Evolutionary conservation across 495 filamentous ascomycete species (phyloP), one percentile per base, ranked within the genome.

Genomic region (Penicillium taxi): DNA sequence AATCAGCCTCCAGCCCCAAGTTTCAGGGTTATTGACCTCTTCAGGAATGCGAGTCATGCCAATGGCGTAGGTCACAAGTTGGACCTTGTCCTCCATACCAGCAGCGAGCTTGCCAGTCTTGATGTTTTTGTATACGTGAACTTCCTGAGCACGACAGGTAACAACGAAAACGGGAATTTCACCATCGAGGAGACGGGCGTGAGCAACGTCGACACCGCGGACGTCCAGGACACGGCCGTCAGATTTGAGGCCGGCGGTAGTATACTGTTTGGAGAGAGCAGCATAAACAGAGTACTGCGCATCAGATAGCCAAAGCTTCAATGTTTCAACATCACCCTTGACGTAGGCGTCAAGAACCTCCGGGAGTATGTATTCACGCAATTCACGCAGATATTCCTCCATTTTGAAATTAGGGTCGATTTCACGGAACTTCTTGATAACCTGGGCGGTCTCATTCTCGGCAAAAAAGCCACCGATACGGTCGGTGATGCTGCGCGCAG

Each of bases 31-130:
- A 67, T 77, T 89, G 37, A 96, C 91, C 46, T 98, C 91, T 52
- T 98, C 91, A 15, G 90, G 74, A 24, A 94, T 78, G 37, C 91
- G 72, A 2, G 91, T 96, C 36, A 96, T 80, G 36, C 91, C 91
- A 47, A 98, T 96, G 27, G 89, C 91, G 49, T 98, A 98, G 1
- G 93, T 96, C 44, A 98, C 91, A 39, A 93, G 81, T 59, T 96
- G 90, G 20, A 98, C 91, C 64, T 84, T 89, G 63, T 98, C 91
- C 59, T 98, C 93, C 86, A 95, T 95, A 20, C 91, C 91, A n/a
- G 91, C 91, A 13, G 88, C 87, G 26, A 98, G 75, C 49, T 95
- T 72, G 38, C 76, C 75, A 0, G 84, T 82, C 71, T 98, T 96
- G 24, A 78, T 74, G 47, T 96, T 93, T 26, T 81, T 75, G 67